phyloP scores from a whole-genome alignment of 257 asterid genomes.

The Dorcoceras hygrometricum region DNA sequence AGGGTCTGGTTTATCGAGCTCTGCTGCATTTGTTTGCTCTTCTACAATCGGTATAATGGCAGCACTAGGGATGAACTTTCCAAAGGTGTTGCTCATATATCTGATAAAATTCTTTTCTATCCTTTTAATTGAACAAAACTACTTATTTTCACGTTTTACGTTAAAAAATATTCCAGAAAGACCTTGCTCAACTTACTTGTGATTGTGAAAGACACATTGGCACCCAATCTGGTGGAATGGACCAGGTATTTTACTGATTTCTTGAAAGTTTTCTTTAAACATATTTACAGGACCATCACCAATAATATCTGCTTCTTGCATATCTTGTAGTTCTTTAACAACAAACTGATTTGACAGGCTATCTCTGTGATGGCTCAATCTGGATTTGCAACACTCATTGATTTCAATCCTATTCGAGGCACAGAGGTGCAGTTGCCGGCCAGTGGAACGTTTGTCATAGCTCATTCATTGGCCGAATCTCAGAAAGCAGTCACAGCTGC shows the following conservation, averaged over 20 bases:
- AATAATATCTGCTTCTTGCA: not conserved
- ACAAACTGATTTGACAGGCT: conserved; percentile 53
- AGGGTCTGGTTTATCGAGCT: conserved; percentile 57
- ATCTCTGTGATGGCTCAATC: conserved; percentile 91
- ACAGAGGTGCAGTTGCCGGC: conserved; percentile 89
- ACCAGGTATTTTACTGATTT: conserved; percentile 56
- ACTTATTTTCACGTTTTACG: not conserved
- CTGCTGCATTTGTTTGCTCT: conserved; percentile 58
- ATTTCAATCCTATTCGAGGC: conserved; percentile 90
- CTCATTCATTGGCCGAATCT: conserved; percentile 91
- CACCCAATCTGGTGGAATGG: conserved; percentile 99
- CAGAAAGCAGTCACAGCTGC: conserved; percentile 96
- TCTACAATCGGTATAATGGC: conserved; percentile 54
- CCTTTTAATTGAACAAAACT: not conserved
- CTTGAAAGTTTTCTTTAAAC: not conserved
- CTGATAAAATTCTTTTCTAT: not conserved
- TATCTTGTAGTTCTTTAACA: not conserved
- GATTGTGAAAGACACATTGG: conserved; percentile 97
- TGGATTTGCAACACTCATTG: conserved; percentile 88
- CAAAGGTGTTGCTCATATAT: conserved; percentile 52
- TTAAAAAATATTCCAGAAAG: conserved; percentile 56
- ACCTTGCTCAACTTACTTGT: conserved; percentile 91
- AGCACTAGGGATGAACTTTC: conserved; percentile 45
- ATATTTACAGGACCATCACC: not conserved
- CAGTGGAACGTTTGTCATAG: conserved; percentile 80